Evolutionary conservation across 2,329 filamentous ascomycete species (phyloP).

Genomic region (Colletotrichum chrysophilum): DNA sequence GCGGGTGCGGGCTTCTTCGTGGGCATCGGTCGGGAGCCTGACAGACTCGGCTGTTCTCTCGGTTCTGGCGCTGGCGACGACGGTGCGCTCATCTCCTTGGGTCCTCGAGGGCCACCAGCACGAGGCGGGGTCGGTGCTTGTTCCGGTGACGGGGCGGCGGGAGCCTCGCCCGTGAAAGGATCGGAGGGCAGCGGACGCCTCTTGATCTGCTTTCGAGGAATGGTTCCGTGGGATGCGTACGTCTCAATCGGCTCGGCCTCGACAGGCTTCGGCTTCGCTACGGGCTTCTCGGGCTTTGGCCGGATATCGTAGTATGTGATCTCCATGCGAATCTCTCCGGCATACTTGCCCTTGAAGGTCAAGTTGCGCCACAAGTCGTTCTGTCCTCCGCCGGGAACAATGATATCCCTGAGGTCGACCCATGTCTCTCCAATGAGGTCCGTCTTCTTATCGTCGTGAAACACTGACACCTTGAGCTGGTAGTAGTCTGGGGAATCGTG

Average conservation of each 20-base stretch:
- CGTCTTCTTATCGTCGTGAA: constrained; percentile 98
- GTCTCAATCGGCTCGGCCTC: constrained; percentile 1
- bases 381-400: constrained; percentile 88
- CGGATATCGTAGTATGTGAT: constrained; percentile 94
- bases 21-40: constrained; percentile 14
- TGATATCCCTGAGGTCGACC: constrained; percentile 81
- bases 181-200: constrained; percentile 84
- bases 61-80: background rate
- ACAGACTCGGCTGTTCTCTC: constrained; percentile 3
- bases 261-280: constrained; percentile 57
- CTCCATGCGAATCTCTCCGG: constrained; percentile 92
- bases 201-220: constrained; percentile 71
- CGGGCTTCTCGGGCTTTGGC: constrained; percentile 77
- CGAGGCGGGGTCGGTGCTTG: constrained; percentile 53
- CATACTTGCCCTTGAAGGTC: constrained; percentile 91
- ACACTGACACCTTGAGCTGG: constrained; percentile 92
- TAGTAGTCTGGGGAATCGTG: constrained; percentile 97
- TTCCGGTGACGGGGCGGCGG: constrained; percentile 41
- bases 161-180: constrained; percentile 65
- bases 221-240: constrained; percentile 41
- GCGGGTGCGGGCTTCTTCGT: constrained; percentile 36
- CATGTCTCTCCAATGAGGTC: constrained; percentile 95
- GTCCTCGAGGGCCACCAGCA: constrained; percentile 24
- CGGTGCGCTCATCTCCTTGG: constrained; percentile 8
- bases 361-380: constrained; percentile 91